Percentiles rank a stretch among this genome's conserved stretches.
phyloP scores from a whole-genome alignment of 257 asterid genomes.

The Penstemon newberryi region DNA sequence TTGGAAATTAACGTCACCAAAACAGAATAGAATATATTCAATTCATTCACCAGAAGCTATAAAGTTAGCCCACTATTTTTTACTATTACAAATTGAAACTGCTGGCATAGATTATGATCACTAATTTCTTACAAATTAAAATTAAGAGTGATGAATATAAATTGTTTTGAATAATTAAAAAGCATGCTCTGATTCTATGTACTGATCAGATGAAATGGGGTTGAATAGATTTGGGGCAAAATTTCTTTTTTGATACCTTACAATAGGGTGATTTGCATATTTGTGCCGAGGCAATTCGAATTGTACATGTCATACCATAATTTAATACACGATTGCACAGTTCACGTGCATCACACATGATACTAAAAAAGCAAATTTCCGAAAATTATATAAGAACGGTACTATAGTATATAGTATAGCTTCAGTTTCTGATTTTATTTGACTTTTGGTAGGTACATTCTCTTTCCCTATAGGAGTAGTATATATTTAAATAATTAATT shows the following conservation, averaged over 20 bases:
- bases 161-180: neutral
- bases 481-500: no score
- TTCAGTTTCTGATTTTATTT: neutral
- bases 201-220: neutral
- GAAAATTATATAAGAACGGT: no score
- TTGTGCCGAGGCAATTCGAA: no score
- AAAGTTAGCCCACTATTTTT: constrained; percentile 33
- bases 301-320: no score
- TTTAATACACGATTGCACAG: no score
- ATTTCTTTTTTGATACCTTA: no score
- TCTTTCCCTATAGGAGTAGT: neutral
- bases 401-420: neutral
- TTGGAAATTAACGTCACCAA: constrained; percentile 30
- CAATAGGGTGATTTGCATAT: no score
- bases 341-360: no score
- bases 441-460: constrained; percentile 18
- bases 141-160: constrained; percentile 8
- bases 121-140: constrained; percentile 20
- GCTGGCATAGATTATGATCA: constrained; percentile 26
- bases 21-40: constrained; percentile 25
- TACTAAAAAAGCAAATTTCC: no score
- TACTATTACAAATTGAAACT: constrained; percentile 29
- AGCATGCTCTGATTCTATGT: constrained; percentile 27
- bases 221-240: neutral
- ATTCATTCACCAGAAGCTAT: constrained; percentile 26